Base-by-base conservation (phyloP, 768 basidiomycete genomes). In the Mycena indigotica region DNA sequence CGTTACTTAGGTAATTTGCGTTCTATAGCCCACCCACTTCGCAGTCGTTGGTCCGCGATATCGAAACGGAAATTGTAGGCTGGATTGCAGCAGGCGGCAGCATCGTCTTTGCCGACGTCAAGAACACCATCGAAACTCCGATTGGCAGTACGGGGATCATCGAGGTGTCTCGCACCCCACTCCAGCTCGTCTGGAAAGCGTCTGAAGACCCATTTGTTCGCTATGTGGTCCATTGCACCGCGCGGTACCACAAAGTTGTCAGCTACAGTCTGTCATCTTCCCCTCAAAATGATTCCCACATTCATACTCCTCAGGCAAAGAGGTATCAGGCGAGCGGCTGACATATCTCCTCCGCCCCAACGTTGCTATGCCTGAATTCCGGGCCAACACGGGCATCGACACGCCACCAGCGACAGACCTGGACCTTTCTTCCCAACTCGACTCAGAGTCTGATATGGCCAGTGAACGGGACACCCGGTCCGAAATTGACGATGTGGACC, bases 281-380 rank as follows among this genome's bases (percentile, higher is more conserved):
- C n/a, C 45, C 35, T 51, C 38, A 21, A n/a, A n/a, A 45, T 38
- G 38, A 50, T n/a, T 12, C 38, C 30, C 52, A 21, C 16, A 8
- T 48, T 23, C 28, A 46, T 39, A 49, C 13, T 40, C 32, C 29
- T 52, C 56, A 83, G 85, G 87, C 75, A 88, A 84, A 71, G 86
- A 87, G 25, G 68, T 72, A 1, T 69, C 80, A 1, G 84, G 84
- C 0, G 70, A 77, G 41, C 86, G 91, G 19, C 74, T 91, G 29
- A 93, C 91, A 3, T 87, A 91, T 70, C 83, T 94, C 50, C 80
- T 94, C 23, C 85, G 92, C 30, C 92, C 92, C 3, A 89, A 91
- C 61, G 79, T 84, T 52, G 79, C 81, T 21, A 83, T 83, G 16
- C 86, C 86, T 1, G 84, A 85, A 65, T 79, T 75, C 28, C 66